Base-by-base conservation (phyloP, 1,284 basidiomycete genomes). In the Austroboletus niveus region DNA sequence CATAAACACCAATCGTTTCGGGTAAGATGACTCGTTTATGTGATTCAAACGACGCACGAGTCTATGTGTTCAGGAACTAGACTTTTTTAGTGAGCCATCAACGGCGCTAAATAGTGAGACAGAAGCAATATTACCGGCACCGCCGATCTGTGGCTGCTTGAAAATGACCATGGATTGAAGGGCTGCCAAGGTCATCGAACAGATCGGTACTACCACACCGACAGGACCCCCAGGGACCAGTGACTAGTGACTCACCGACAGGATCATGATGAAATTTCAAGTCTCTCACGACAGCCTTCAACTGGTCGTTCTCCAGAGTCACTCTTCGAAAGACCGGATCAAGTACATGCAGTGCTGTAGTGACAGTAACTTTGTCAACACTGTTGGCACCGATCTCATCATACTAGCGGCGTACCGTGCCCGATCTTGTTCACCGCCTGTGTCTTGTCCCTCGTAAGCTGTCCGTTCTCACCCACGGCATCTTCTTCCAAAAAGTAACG, bases 121-220 rank as follows among this genome's bases (percentile, higher is more conserved):
- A 45, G 47, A 34, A 29, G 39, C 15, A 61, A 69, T 59, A 29
- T 29, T 54, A 92, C 92, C 92, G 78, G 89, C 84, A 2, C 92
- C 93, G 3, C 94, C 94, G 30, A 96, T 94, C 49, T 85, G 76
- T 2, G 89, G 84, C 65, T 94, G 92, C 69, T 96, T 95, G 62
- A 85, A 91, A 51, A 96, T 95, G 22, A 98, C 79, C 96, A 98
- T 98, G 15, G 88, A 92, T 69, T 99, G 96, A 48, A 98, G 73
- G 5, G 94, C 93, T 85, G 31, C 27, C 27, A 29, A n/a, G 8
- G 29, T 22, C 10, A 40, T 24, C 10, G 39, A 30, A 40, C 20
- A 27, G 20, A 22, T 49, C 42, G 22, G 35, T 15, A 7, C 31
- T 7, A 1, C n/a, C n/a, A n/a, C n/a, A n/a, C n/a, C n/a, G n/a